A percentile compares a stretch with the other conserved stretches of the same genome.
These are phyloP conservation scores for Botrytis byssoidea DNA, from an alignment of 2,329 filamentous ascomycete species.

Conservation along the genomic window DNA sequence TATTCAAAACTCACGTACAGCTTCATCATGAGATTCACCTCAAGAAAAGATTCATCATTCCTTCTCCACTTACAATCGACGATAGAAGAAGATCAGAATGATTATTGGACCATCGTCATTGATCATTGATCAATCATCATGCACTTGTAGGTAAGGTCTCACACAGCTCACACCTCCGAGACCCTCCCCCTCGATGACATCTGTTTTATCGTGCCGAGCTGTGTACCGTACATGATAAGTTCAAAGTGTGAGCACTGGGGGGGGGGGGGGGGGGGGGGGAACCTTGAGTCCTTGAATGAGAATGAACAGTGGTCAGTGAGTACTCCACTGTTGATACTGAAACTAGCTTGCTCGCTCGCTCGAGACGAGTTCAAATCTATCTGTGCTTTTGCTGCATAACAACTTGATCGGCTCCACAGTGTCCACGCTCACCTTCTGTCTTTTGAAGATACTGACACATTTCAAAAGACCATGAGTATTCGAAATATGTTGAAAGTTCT, in stretches of 20 bases:
- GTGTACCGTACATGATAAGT: neutral
- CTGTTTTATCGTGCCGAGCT: neutral
- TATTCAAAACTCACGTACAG: neutral
- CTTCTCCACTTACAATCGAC: neutral
- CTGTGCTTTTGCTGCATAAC: neutral
- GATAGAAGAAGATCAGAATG: neutral
- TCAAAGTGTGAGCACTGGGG: neutral
- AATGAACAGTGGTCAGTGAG: neutral
- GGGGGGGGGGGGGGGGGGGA: neutral
- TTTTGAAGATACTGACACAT: neutral
- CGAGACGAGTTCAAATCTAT: neutral
- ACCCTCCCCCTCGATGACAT: constrained; percentile 1
- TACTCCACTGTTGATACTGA: neutral
- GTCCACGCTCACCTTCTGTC: neutral
- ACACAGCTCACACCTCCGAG: neutral
- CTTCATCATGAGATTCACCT: neutral
- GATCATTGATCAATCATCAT: neutral
- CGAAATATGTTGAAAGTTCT: neutral
- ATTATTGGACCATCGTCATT: neutral
- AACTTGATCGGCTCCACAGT: neutral
- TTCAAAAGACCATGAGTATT: neutral
- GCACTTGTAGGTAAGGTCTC: neutral
- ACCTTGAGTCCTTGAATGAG: neutral
- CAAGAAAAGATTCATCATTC: neutral
- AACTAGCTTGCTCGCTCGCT: neutral